These are phyloP conservation scores for Neurospora hispaniola DNA, from an alignment of 495 filamentous ascomycete species.

Conservation along the genomic window DNA sequence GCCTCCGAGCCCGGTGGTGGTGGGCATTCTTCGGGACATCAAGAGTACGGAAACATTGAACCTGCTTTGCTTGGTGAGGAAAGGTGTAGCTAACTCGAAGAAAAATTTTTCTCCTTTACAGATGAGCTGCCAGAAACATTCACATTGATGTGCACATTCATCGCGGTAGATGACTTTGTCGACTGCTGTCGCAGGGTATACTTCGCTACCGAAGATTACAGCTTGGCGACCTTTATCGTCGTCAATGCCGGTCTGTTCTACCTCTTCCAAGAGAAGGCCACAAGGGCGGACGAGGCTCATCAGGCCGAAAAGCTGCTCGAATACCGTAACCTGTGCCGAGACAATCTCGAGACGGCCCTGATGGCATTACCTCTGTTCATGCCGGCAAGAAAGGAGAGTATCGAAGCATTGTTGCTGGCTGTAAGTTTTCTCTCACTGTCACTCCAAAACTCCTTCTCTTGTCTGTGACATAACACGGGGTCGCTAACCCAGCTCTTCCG, in stretches of 20 bases:
- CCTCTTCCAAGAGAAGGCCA: conserved; percentile 42
- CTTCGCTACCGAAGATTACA: conserved; percentile 47
- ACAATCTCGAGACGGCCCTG: conserved; percentile 50
- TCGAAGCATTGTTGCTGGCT: conserved; percentile 48
- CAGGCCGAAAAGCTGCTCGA: conserved; percentile 19
- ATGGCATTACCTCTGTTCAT: conserved; percentile 47
- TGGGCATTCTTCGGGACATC: conserved; percentile 39
- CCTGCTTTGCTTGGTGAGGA: too few relatives aligned
- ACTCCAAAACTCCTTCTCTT: background rate
- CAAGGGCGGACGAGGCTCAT: conserved; percentile 20
- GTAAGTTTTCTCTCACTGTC: conserved; percentile 18
- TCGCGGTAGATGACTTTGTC: conserved; percentile 43
- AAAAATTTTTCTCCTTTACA: too few relatives aligned
- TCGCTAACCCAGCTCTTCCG: background rate
- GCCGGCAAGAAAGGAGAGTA: conserved; percentile 46
- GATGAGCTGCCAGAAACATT: conserved; percentile 26
- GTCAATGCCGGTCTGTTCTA: conserved; percentile 48
- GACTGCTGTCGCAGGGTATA: conserved; percentile 50
- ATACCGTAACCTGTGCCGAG: conserved; percentile 37
- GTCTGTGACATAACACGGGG: background rate
- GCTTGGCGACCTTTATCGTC: conserved; percentile 43
- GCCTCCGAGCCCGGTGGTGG: conserved; percentile 43
- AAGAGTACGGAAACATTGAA: conserved; percentile 11
- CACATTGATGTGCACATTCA: conserved; percentile 28
- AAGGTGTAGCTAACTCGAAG: too few relatives aligned